Evolutionary conservation across 331 rosid genomes (phyloP), one percentile per base, ranked within the genome.

Genomic region (Pyracantha coccinea): DNA sequence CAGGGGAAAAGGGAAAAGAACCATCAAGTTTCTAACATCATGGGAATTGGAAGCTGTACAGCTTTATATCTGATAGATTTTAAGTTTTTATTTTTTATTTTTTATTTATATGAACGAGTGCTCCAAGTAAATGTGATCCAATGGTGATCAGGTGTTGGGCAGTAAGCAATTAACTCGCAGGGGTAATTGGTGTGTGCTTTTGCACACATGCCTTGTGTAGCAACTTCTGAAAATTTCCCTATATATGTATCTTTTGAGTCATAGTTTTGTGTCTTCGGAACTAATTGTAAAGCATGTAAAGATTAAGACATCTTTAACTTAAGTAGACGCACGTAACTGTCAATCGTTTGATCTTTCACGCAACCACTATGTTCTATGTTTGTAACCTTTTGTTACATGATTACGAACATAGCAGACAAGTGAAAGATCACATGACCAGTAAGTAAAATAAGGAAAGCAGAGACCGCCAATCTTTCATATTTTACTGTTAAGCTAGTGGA

Each of bases 11-110:
- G 44, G 44, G 44, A 50, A 69, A 78, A 2, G 60, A 84, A 64
- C 65, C 33, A 28, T 59, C 65, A 45, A 79, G 72, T 83, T 75
- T 77, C 73, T 83, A 64, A 77, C 83, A 52, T 29, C 66, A 75
- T 79, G 82, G 2, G 65, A 67, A 78, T 70, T 73, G 74, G 59
- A 71, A 75, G 76, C 85, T 85, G 85, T 86, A 88, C 83, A 88
- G 92, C 60, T 68, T 73, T 57, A 81, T 68, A 54, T 73, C 75
- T 44, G 57, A 54, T 61, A 72, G 72, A 53, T 77, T 68, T 68
- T 0, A 8, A 33, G 41, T 33, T 33, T 33, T 33, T 33, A n/a
- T n/a, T n/a, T n/a, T n/a, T n/a, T n/a, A n/a, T n/a, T n/a, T n/a
- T n/a, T n/a, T n/a, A n/a, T n/a, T n/a, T n/a, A 0, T 33, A 33